phyloP scores from a whole-genome alignment of 2,329 filamentous ascomycete species.

The Beauveria bassiana region DNA sequence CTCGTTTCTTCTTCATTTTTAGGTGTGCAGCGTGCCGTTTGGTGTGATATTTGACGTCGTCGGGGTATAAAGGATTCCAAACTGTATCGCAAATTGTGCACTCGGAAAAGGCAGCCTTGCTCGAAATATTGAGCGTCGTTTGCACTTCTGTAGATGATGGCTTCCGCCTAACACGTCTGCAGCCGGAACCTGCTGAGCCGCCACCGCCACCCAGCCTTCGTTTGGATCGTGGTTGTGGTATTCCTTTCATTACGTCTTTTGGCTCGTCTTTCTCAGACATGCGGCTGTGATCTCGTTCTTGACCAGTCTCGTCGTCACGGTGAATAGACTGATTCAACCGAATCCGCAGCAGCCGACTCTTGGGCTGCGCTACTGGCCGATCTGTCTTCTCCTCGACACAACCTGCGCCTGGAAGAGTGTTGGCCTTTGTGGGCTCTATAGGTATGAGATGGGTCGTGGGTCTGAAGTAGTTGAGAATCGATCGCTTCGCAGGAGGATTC shows the following conservation, averaged over 20 bases:
- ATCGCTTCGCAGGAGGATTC: conserved; percentile 19
- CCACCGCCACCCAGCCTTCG: not conserved
- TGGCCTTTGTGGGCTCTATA: not conserved
- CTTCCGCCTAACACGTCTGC: conserved; percentile 11
- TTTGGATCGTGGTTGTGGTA: not conserved
- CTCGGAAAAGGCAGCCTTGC: conserved; percentile 33
- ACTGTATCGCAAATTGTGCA: conserved; percentile 36
- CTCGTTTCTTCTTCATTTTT: conserved; percentile 17
- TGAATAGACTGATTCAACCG: conserved; percentile 15
- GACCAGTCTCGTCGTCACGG: not conserved
- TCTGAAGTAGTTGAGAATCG: conserved; percentile 36
- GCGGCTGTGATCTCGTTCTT: not conserved
- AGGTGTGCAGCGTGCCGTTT: conserved; percentile 31
- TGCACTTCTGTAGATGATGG: conserved; percentile 23
- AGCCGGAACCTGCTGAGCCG: not conserved
- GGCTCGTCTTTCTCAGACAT: not conserved
- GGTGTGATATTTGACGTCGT: conserved; percentile 35
- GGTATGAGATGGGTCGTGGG: conserved; percentile 12
- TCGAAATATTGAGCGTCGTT: conserved; percentile 37
- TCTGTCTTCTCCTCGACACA: not conserved
- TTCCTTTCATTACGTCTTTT: not conserved
- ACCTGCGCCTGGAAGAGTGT: not conserved
- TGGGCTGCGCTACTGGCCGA: not conserved
- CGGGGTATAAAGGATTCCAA: conserved; percentile 36
- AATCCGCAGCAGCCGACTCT: conserved; percentile 23